Conservation (phyloP, 345 rosid species). For the Raphanus sativus region DNA sequence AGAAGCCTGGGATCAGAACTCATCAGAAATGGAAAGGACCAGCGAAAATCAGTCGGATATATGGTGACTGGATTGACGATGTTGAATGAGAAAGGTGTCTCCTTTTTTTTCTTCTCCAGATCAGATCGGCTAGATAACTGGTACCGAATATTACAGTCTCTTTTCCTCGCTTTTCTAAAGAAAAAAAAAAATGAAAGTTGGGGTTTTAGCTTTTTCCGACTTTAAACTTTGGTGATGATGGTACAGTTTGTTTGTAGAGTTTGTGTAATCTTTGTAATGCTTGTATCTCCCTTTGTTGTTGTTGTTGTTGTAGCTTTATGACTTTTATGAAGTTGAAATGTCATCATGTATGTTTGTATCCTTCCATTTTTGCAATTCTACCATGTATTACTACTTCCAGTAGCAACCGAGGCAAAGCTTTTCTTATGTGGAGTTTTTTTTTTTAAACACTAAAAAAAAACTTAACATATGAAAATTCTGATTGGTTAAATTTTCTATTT, state of each 20-base stretch:
- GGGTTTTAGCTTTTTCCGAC: conserved; percentile 10
- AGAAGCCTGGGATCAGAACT: conserved; percentile 81
- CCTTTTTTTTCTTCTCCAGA: not conserved
- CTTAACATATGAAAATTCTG: no score
- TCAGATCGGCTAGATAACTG: not conserved
- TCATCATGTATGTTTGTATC: conserved; percentile 6
- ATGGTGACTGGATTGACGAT: conserved; percentile 99
- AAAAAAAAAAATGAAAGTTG: not conserved
- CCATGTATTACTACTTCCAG: no score
- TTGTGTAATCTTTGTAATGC: conserved; percentile 32
- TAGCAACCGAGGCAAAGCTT: no score
- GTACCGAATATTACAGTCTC: not conserved
- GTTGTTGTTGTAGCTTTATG: conserved; percentile 29
- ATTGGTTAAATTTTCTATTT: no score
- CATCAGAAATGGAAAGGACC: conserved; percentile 98
- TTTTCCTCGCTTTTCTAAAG: not conserved
- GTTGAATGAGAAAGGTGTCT: conserved; percentile 50
- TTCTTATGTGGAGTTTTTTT: no score
- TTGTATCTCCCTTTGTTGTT: conserved; percentile 17
- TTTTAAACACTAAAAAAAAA: no score
- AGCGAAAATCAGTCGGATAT: conserved; percentile 91
- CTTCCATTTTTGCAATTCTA: not conserved
- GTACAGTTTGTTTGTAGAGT: conserved; percentile 35
- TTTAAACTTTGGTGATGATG: conserved; percentile 19
- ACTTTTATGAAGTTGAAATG: conserved; percentile 1